Evolutionary conservation across 169 alveolate genomes (phyloP).

Genomic region (Plasmodium reichenowi): DNA sequence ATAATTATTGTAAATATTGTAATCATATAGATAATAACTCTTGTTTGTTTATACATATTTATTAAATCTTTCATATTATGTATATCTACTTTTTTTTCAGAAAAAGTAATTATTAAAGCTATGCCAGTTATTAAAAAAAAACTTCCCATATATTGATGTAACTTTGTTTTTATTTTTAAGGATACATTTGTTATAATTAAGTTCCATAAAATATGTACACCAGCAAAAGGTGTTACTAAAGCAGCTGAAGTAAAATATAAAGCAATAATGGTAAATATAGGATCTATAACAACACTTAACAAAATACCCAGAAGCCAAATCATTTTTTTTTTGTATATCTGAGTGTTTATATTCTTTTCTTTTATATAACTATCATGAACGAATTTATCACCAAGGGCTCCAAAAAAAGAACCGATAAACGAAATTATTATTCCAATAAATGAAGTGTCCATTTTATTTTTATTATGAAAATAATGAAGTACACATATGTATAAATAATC

Average conservation of each 20-base stretch:
- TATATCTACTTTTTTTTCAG: slow-evolving; percentile 60
- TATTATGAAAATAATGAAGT: neutral
- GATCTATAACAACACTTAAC: slow-evolving; percentile 43
- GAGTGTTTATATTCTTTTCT: slow-evolving; percentile 5
- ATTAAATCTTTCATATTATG: slow-evolving; percentile 38
- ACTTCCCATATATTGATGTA: slow-evolving; percentile 70
- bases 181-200: slow-evolving; percentile 48
- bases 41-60: slow-evolving; percentile 42
- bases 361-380: slow-evolving; percentile 60
- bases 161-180: slow-evolving; percentile 42
- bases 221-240: slow-evolving; percentile 63
- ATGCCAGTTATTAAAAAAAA: slow-evolving; percentile 58
- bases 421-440: slow-evolving; percentile 25
- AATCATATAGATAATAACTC: slow-evolving; percentile 20
- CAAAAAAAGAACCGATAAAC: slow-evolving; percentile 60
- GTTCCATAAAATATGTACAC: slow-evolving; percentile 73
- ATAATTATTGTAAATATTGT: slow-evolving; percentile 11
- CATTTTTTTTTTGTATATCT: slow-evolving; percentile 7
- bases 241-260: slow-evolving; percentile 71
- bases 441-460: slow-evolving; percentile 31
- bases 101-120: slow-evolving; percentile 42
- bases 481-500: neutral
- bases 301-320: slow-evolving; percentile 46
- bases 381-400: slow-evolving; percentile 59
- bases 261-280: slow-evolving; percentile 28